Conservation (phyloP, 1,284 basidiomycete species). For the Schizophyllum amplum region DNA sequence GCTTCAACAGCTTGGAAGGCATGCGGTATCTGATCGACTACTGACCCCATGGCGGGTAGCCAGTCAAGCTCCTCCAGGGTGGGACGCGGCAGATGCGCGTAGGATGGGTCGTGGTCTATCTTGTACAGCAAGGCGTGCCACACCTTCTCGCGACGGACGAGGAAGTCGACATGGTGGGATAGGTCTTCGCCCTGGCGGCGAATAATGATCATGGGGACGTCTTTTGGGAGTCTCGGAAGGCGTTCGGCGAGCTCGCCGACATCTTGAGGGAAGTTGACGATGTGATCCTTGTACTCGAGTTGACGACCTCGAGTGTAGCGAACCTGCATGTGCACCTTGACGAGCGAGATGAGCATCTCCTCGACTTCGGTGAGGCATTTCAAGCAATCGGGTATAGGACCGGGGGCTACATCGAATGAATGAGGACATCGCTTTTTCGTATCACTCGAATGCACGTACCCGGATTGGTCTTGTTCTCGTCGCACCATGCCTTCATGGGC, state of each 20-base stretch:
- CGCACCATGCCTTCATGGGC: too few relatives aligned
- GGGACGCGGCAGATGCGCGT: constrained; percentile 7
- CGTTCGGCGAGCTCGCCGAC: constrained; percentile 9
- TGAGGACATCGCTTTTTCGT: too few relatives aligned
- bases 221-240: constrained; percentile 15
- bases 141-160: constrained; percentile 12
- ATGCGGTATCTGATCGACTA: constrained; percentile 8
- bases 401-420: too few relatives aligned
- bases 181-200: constrained; percentile 11
- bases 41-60: too few relatives aligned
- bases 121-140: constrained; percentile 9
- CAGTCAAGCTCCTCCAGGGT: too few relatives aligned
- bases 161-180: constrained; percentile 9
- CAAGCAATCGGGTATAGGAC: constrained; percentile 23
- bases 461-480: too few relatives aligned
- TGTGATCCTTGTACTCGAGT: constrained; percentile 16
- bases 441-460: too few relatives aligned
- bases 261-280: constrained; percentile 16
- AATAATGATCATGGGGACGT: constrained; percentile 14
- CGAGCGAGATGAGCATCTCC: constrained; percentile 13
- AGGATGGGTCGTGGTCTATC: constrained; percentile 9
- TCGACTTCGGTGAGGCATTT: constrained; percentile 13
- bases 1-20: constrained; percentile 7
- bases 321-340: constrained; percentile 11
- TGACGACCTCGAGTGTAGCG: constrained; percentile 10